A percentile compares a stretch with the other conserved stretches of the same genome.
Evolutionary conservation across 2,329 filamentous ascomycete genomes (phyloP).

Genomic region (Ilyonectria robusta): DNA sequence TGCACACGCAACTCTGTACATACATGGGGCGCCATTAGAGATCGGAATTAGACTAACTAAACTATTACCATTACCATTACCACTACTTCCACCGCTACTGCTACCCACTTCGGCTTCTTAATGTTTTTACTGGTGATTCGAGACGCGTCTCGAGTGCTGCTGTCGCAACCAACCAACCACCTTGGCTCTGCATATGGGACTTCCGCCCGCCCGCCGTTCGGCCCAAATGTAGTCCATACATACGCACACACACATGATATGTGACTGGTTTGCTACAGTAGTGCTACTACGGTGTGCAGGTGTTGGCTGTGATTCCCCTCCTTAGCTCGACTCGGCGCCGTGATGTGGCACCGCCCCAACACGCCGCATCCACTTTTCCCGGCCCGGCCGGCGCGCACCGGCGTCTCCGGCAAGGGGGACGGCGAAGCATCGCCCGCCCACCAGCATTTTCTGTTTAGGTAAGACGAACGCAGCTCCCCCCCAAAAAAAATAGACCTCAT

Average conservation of each 20-base stretch:
- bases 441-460: neutral
- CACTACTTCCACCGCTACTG: slow-evolving; percentile 8
- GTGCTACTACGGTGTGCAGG: neutral
- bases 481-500: neutral
- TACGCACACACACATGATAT: neutral
- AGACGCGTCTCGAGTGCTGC: neutral
- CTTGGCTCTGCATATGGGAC: neutral
- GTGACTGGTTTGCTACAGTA: neutral
- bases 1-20: slow-evolving; percentile 38
- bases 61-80: slow-evolving; percentile 21
- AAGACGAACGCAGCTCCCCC: neutral
- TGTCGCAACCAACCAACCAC: neutral
- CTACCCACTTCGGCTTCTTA: neutral
- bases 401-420: slow-evolving; percentile 18
- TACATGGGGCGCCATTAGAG: slow-evolving; percentile 35
- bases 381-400: slow-evolving; percentile 21
- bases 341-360: neutral
- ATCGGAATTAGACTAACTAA: slow-evolving; percentile 45
- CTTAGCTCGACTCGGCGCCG: neutral
- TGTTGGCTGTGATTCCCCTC: neutral
- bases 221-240: neutral
- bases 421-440: slow-evolving; percentile 10
- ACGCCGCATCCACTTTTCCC: slow-evolving; percentile 18
- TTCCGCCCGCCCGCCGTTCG: neutral
- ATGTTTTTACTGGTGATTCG: neutral